Conservation (phyloP, 2,329 filamentous ascomycete genomes). For the Microdochium paspali region DNA sequence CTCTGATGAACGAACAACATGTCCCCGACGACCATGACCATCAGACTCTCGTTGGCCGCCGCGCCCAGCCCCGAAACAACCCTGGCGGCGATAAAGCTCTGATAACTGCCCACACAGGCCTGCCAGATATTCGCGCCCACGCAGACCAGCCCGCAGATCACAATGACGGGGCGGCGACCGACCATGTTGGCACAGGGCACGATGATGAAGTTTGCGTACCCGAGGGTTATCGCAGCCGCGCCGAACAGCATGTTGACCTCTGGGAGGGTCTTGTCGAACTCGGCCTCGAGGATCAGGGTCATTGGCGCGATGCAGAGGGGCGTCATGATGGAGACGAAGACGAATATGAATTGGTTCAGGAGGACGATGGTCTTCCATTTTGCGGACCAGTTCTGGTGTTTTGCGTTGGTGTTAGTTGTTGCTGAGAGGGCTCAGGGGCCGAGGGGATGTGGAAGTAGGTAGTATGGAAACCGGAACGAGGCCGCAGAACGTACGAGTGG, state of each 20-base stretch:
- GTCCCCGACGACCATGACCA: slow-evolving; percentile 23
- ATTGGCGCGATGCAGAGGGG: slow-evolving; percentile 24
- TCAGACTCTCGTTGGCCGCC: slow-evolving; percentile 21
- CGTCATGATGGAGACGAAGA: slow-evolving; percentile 23
- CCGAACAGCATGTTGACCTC: slow-evolving; percentile 24
- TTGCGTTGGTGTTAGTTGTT: slow-evolving; percentile 3
- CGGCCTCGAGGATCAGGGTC: slow-evolving; percentile 21
- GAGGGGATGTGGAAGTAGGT: no score
- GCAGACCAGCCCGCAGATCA: slow-evolving; percentile 19
- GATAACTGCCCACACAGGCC: slow-evolving; percentile 17
- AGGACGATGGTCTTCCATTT: slow-evolving; percentile 20
- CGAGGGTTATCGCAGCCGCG: slow-evolving; percentile 20
- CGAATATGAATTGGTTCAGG: slow-evolving; percentile 21
- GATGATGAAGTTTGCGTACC: slow-evolving; percentile 23
- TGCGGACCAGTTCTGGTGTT: slow-evolving; percentile 18
- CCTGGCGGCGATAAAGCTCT: slow-evolving; percentile 19
- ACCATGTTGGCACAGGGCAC: slow-evolving; percentile 20
- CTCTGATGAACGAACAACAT: slow-evolving; percentile 19
- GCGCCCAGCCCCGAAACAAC: slow-evolving; percentile 20
- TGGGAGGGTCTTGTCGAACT: slow-evolving; percentile 21
- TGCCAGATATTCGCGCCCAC: slow-evolving; percentile 21
- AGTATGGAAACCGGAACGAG: no score
- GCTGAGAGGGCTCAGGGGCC: no score
- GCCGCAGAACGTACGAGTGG: slow-evolving; percentile 1
- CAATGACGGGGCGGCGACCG: slow-evolving; percentile 20